Base-by-base conservation (phyloP, 805 yeast genomes). In the Brettanomyces bruxellensis region DNA sequence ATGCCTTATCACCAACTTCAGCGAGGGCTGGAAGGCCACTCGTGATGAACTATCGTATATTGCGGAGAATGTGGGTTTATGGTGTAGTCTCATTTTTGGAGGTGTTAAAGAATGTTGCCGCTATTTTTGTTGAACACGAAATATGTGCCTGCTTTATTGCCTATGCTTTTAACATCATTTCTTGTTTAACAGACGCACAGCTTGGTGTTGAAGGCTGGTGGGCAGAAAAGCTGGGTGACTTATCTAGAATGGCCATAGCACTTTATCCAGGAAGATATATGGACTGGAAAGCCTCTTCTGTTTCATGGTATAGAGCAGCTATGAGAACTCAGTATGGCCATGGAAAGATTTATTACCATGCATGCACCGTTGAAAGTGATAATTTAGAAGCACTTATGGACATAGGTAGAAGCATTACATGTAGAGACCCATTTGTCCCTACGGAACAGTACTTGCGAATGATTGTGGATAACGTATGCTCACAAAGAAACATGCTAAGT, bases 241-340 rank as follows among this genome's bases (percentile, higher is more conserved):
- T 87, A 52, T 82, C 91, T 34, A 68, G 95, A 58, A 86, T 87
- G 89, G 91, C 95, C 9, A 86, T 87, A 54, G 93, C 95, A 0
- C 67, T 86, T 39, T 86, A 85, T 55, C 82, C 89, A 6, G 81
- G 89, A 2, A 76, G 83, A 44, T 83, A 77, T 58, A 84, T 86
- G 52, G 95, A 87, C 62, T 87, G 96, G 96, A 84, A 86, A 60
- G 63, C 81, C 18, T 76, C 87, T 47, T 83, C 95, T 1, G 89
- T 85, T 60, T 79, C 79, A 60, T 87, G 96, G 96, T 87, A 87
- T 57, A 71, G 78, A 25, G 71, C 78, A 25, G 81, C 95, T 3
- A 76, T 85, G 77, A 76, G 77, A 53, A 76, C 84, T 13, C 79
- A 81, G 51, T 86, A 81, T 57, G 90, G 93, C 2, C 89, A 83